These are phyloP conservation scores for Centrapalus pauciflorus DNA, from an alignment of 129 eudicot species.

Conservation along the genomic window DNA sequence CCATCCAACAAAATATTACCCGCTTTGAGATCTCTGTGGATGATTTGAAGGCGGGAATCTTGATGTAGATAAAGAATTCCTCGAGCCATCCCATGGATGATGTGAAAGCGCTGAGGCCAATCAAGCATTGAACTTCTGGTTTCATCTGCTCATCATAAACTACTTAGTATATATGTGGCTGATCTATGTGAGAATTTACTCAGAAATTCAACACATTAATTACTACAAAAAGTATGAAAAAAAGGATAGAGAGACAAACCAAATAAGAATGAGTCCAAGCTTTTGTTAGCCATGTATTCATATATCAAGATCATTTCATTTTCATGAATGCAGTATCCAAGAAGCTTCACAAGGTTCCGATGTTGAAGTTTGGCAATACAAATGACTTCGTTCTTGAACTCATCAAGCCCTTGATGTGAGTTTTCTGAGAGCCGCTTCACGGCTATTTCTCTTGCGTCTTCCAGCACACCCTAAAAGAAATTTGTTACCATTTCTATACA, in stretches of 20 bases:
- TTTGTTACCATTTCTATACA: no score
- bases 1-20: no score
- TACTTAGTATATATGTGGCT: no score
- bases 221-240: not conserved
- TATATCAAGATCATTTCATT: constrained; percentile 12
- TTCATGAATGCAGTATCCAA: constrained; percentile 32
- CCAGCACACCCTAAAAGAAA: not conserved
- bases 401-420: not conserved
- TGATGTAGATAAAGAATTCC: not conserved
- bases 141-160: no score
- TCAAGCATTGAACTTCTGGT: not conserved
- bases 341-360: constrained; percentile 9
- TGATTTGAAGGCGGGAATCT: no score
- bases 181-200: not conserved
- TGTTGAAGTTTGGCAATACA: constrained; percentile 2
- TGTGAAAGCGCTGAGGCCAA: not conserved
- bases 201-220: no score
- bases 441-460: not conserved
- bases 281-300: constrained; percentile 19
- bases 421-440: not conserved
- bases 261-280: constrained; percentile 17
- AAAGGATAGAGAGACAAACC: not conserved
- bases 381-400: not conserved
- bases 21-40: no score
- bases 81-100: not conserved